phyloP scores from a whole-genome alignment of 2,329 filamentous ascomycete species.

The Monascus ruber region DNA sequence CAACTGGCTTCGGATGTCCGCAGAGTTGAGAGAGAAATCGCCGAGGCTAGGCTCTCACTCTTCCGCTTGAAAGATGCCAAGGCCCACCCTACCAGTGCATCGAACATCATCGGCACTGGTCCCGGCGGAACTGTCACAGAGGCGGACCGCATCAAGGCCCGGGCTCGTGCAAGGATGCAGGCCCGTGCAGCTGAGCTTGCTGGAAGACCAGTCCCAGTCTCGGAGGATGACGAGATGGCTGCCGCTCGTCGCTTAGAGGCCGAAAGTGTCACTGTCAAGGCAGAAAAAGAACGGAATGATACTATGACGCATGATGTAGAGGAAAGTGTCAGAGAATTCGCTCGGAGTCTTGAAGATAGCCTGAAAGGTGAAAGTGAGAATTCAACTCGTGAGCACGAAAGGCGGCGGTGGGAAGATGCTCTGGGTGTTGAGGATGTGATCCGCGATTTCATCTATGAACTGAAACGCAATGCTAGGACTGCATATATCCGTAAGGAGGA shows the following conservation, averaged over 20 bases:
- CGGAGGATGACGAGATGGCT: slow-evolving; percentile 59
- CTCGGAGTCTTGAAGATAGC: slow-evolving; percentile 70
- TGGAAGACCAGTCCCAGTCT: slow-evolving; percentile 63
- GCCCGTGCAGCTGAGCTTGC: slow-evolving; percentile 86
- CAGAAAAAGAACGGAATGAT: slow-evolving; percentile 87
- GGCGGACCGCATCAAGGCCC: slow-evolving; percentile 84
- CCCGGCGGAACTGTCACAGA: slow-evolving; percentile 86
- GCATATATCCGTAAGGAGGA: slow-evolving; percentile 57
- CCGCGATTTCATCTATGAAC: slow-evolving; percentile 93
- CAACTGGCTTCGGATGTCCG: slow-evolving; percentile 86
- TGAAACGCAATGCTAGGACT: slow-evolving; percentile 75
- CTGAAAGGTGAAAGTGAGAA: slow-evolving; percentile 71
- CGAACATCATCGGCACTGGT: slow-evolving; percentile 79
- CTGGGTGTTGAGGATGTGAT: slow-evolving; percentile 94
- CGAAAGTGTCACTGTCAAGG: slow-evolving; percentile 67
- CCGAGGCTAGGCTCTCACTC: slow-evolving; percentile 80
- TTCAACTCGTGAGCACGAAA: slow-evolving; percentile 75
- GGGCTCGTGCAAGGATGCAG: slow-evolving; percentile 97
- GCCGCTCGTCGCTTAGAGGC: slow-evolving; percentile 80
- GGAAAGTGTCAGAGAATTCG: slow-evolving; percentile 85
- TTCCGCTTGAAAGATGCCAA: slow-evolving; percentile 93
- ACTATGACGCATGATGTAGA: slow-evolving; percentile 95
- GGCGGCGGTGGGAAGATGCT: slow-evolving; percentile 87
- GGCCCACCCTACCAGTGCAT: slow-evolving; percentile 69
- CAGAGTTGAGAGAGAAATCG: slow-evolving; percentile 81